Evolutionary conservation across 2,329 filamentous ascomycete species (phyloP).

Genomic region (Neurospora crassa): DNA sequence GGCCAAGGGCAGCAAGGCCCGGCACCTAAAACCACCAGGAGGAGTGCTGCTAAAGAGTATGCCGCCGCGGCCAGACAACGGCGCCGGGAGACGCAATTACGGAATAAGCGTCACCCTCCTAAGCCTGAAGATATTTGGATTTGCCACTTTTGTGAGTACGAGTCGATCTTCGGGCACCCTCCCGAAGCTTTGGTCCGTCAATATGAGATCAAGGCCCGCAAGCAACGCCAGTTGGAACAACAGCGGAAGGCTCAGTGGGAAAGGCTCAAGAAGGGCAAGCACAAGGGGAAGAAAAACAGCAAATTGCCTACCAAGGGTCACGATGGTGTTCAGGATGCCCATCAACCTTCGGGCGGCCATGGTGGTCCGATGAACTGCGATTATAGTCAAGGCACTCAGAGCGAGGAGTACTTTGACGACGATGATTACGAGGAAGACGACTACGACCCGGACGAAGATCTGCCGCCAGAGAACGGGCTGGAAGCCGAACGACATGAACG

Average conservation of each 20-base stretch:
- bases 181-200: constrained; percentile 77
- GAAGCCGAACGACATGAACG: constrained; percentile 1
- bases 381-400: constrained; percentile 14
- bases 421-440: constrained; percentile 18
- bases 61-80: constrained; percentile 67
- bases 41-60: constrained; percentile 61
- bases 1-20: constrained; percentile 7
- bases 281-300: constrained; percentile 75
- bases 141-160: constrained; percentile 97
- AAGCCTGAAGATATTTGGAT: constrained; percentile 73
- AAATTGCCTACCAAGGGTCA: constrained; percentile 51
- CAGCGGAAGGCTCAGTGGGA: constrained; percentile 95
- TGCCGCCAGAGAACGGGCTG: constrained; percentile 1
- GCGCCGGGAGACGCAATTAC: constrained; percentile 64
- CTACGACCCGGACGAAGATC: constrained; percentile 14
- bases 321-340: constrained; percentile 18
- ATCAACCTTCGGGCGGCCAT: constrained; percentile 11
- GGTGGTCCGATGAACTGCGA: constrained; percentile 17
- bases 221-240: constrained; percentile 72
- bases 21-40: constrained; percentile 49
- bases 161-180: constrained; percentile 83
- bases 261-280: constrained; percentile 35
- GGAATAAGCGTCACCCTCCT: constrained; percentile 67
- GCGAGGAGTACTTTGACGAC: constrained; percentile 17
- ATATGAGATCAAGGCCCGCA: constrained; percentile 91